Percentiles rank a stretch among this genome's conserved stretches.
Conservation (phyloP, 768 basidiomycete species). For the Phanerodontia chrysosporium region DNA sequence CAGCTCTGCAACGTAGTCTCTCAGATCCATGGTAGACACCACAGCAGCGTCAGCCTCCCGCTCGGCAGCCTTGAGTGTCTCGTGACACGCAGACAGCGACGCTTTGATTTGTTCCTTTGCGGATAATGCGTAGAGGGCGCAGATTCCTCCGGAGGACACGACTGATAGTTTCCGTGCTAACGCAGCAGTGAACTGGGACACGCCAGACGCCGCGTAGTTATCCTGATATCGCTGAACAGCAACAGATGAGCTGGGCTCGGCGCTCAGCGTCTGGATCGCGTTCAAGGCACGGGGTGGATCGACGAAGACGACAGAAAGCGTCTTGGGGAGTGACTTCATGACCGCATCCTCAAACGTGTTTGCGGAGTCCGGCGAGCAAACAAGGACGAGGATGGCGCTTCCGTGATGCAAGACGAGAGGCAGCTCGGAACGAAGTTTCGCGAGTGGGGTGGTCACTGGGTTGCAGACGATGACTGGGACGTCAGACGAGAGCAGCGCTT, state of each 20-base stretch:
- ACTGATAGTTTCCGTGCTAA: constrained; percentile 28
- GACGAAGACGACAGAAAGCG: constrained; percentile 37
- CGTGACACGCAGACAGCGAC: constrained; percentile 14
- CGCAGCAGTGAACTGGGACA: constrained; percentile 43
- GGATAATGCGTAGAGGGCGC: constrained; percentile 16
- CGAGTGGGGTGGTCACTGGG: constrained; percentile 48
- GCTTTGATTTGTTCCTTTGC: constrained; percentile 19
- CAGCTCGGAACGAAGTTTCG: constrained; percentile 27
- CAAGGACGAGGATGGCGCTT: constrained; percentile 26
- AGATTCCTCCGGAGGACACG: neutral
- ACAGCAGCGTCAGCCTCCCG: constrained; percentile 17
- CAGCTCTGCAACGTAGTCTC: constrained; percentile 20
- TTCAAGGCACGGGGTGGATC: constrained; percentile 57
- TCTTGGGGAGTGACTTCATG: constrained; percentile 7
- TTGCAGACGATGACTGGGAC: constrained; percentile 63
- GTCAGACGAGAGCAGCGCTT: constrained; percentile 40
- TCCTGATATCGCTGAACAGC: constrained; percentile 65
- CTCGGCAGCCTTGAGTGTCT: constrained; percentile 10
- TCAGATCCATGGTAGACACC: constrained; percentile 11
- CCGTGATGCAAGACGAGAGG: constrained; percentile 24
- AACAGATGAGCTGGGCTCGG: constrained; percentile 39
- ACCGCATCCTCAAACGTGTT: constrained; percentile 11
- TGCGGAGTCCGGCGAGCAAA: constrained; percentile 17
- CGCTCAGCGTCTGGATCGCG: constrained; percentile 46
- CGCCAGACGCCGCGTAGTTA: constrained; percentile 53